These are phyloP conservation scores for Astrothelium subdiscretum DNA, from an alignment of 495 filamentous ascomycete species.

Conservation along the genomic window DNA sequence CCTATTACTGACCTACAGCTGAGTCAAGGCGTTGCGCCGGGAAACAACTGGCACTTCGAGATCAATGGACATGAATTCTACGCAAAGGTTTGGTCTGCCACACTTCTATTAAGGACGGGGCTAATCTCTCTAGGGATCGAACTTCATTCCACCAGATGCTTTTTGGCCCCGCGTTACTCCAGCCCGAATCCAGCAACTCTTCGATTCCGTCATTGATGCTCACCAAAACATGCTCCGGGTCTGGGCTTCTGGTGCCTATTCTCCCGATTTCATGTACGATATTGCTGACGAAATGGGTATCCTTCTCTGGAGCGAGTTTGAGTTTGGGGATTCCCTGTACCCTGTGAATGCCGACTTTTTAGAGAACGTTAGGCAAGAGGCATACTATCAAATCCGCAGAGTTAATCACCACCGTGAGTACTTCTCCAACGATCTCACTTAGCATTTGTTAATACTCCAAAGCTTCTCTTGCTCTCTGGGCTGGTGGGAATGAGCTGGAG, in stretches of 20 bases:
- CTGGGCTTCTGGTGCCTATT: conserved; percentile 54
- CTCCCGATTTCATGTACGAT: conserved; percentile 58
- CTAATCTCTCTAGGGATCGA: conserved; percentile 30
- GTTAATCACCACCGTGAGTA: conserved; percentile 47
- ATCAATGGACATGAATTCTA: conserved; percentile 59
- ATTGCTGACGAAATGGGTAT: conserved; percentile 51
- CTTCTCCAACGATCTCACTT: not conserved
- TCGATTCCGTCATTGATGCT: conserved; percentile 43
- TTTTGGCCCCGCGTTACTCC: conserved; percentile 56
- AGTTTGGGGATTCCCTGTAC: conserved; percentile 55
- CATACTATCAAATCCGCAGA: conserved; percentile 50
- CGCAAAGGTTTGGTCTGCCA: conserved; percentile 38
- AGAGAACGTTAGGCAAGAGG: conserved; percentile 46
- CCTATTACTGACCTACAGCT: conserved; percentile 48
- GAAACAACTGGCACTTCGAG: conserved; percentile 59
- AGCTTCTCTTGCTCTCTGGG: conserved; percentile 54
- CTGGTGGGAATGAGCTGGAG: conserved; percentile 56
- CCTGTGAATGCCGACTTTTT: conserved; percentile 45
- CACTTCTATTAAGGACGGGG: not conserved
- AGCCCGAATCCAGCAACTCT: conserved; percentile 40
- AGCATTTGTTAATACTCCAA: not conserved
- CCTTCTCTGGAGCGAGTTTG: conserved; percentile 57
- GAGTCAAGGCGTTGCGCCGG: conserved; percentile 46
- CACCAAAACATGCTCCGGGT: conserved; percentile 63
- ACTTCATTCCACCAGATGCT: conserved; percentile 54